These are phyloP conservation scores for Podospora pseudoanserina DNA, from an alignment of 495 filamentous ascomycete genomes.

Conservation along the genomic window DNA sequence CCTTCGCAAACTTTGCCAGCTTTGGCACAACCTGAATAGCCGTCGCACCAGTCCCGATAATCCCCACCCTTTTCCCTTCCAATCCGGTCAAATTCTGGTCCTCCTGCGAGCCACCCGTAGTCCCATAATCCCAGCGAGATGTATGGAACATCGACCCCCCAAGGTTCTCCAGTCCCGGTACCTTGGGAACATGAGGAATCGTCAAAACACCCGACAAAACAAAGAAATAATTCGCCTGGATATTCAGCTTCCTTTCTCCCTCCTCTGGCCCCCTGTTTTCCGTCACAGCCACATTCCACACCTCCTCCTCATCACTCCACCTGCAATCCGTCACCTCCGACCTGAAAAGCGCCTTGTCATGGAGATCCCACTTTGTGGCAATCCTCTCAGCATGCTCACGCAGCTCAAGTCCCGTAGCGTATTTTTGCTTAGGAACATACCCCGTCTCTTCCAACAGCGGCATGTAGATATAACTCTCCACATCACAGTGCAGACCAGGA, in stretches of 20 bases:
- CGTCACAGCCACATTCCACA: constrained; percentile 43
- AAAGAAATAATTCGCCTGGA: constrained; percentile 39
- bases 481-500: constrained; percentile 49
- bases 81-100: constrained; percentile 44
- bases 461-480: constrained; percentile 52
- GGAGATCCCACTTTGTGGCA: constrained; percentile 43
- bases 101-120: constrained; percentile 51
- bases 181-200: constrained; percentile 46
- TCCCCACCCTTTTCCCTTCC: constrained; percentile 48
- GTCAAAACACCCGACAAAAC: constrained; percentile 40
- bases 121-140: constrained; percentile 50
- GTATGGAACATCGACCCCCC: constrained; percentile 52
- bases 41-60: constrained; percentile 56
- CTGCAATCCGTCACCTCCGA: constrained; percentile 31
- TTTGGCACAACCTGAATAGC: constrained; percentile 51
- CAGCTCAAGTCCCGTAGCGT: constrained; percentile 45
- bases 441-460: constrained; percentile 60
- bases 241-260: constrained; percentile 25
- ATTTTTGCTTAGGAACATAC: constrained; percentile 50
- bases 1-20: constrained; percentile 48
- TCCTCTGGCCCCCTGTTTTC: constrained; percentile 35
- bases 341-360: constrained; percentile 47
- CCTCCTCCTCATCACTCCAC: constrained; percentile 43
- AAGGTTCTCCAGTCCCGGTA: constrained; percentile 43
- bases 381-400: constrained; percentile 42